A percentile compares a stretch with the other conserved stretches of the same genome.
Conservation (phyloP, 2,329 filamentous ascomycete genomes). For the Pseudofabraea citricarpa region DNA sequence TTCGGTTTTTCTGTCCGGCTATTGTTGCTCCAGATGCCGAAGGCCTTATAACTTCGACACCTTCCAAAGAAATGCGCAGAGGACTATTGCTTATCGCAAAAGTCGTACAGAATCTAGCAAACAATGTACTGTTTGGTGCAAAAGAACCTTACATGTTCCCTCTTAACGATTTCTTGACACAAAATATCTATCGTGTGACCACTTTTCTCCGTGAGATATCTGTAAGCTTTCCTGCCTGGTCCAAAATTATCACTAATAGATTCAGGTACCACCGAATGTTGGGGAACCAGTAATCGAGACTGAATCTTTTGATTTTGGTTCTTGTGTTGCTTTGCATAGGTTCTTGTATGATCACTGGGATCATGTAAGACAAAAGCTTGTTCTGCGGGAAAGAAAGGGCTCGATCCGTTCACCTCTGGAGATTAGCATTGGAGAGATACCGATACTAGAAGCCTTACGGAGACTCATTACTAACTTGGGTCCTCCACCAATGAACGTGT, state of each 20-base stretch:
- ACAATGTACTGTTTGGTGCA: slow-evolving; percentile 66
- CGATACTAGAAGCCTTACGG: slow-evolving; percentile 54
- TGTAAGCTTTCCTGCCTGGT: slow-evolving; percentile 35
- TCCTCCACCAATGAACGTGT: slow-evolving; percentile 62
- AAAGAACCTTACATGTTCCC: slow-evolving; percentile 72
- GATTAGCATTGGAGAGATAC: slow-evolving; percentile 44
- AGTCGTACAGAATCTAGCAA: slow-evolving; percentile 66
- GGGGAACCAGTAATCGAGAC: slow-evolving; percentile 35
- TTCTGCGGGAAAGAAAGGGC: slow-evolving; percentile 53
- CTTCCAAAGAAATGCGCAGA: slow-evolving; percentile 65
- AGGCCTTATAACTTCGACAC: slow-evolving; percentile 54
- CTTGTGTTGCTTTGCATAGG: slow-evolving; percentile 63
- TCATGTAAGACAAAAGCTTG: slow-evolving; percentile 59
- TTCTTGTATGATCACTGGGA: slow-evolving; percentile 72
- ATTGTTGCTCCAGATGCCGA: slow-evolving; percentile 67
- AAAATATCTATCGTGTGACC: slow-evolving; percentile 64
- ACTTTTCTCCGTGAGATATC: slow-evolving; percentile 65
- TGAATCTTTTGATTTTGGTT: slow-evolving; percentile 64
- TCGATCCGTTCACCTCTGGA: slow-evolving; percentile 51
- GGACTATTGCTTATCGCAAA: slow-evolving; percentile 66
- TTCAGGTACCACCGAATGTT: slow-evolving; percentile 42
- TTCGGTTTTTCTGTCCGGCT: slow-evolving; percentile 68
- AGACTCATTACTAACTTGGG: slow-evolving; percentile 62
- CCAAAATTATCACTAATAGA: slow-evolving; percentile 6
- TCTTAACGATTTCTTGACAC: slow-evolving; percentile 62